Evolutionary conservation across 306 rosid genomes (phyloP).

Genomic region (Betula pendula): DNA sequence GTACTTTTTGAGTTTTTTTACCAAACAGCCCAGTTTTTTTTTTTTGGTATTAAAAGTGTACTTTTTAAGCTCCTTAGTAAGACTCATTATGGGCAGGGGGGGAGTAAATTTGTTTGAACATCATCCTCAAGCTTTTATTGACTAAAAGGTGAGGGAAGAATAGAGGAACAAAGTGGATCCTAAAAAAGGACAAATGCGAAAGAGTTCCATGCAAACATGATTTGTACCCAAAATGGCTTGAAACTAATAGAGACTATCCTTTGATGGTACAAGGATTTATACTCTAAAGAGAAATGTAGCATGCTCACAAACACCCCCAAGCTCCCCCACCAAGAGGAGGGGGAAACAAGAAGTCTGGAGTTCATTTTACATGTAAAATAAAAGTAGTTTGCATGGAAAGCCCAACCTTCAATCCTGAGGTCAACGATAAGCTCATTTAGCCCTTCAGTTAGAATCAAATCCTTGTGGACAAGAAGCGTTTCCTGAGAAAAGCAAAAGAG

Average conservation of each 20-base stretch:
- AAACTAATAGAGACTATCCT: not conserved
- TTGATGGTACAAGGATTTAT: not conserved
- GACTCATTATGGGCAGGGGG: not conserved
- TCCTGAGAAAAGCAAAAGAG: constrained; percentile 58
- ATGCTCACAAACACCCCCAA: not conserved
- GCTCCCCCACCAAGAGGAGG: not conserved
- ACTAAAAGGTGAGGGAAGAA: not conserved
- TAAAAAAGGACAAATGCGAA: not conserved
- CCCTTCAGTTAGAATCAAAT: constrained; percentile 45
- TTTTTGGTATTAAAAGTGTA: no score
- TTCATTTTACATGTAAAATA: not conserved
- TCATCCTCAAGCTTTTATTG: not conserved
- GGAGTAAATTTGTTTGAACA: not conserved
- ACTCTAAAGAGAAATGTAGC: not conserved
- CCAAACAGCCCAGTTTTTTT: no score
- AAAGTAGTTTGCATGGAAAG: constrained; percentile 15
- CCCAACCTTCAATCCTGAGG: constrained; percentile 68
- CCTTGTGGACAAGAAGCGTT: constrained; percentile 93
- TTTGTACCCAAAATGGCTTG: not conserved
- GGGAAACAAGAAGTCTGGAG: not conserved
- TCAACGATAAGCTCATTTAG: constrained; percentile 65
- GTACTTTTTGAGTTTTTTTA: no score
- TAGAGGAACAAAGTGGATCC: not conserved
- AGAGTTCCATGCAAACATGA: not conserved
- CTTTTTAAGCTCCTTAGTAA: no score